phyloP scores from a whole-genome alignment of 352 stramenopile genomes.

The Pythium oligandrum region DNA sequence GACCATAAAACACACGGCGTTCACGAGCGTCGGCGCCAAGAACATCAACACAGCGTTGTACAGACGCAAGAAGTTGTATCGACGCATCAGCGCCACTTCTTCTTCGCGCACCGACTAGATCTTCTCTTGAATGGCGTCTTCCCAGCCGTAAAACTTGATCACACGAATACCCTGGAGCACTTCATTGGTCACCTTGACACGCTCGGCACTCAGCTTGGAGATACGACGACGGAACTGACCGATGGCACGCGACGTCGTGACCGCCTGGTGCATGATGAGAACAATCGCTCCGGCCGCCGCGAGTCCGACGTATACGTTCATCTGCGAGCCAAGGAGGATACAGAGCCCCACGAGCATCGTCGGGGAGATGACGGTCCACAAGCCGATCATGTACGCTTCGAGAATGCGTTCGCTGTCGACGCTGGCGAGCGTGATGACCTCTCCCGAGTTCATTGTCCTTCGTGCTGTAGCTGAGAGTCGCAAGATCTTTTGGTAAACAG shows the following conservation, averaged over 20 bases:
- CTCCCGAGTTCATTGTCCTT: constrained; percentile 33
- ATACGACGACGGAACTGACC: constrained; percentile 27
- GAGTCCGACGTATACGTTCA: too few relatives aligned
- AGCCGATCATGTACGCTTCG: constrained; percentile 29
- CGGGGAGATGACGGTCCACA: too few relatives aligned
- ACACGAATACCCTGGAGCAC: constrained; percentile 88
- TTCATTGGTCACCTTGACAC: too few relatives aligned
- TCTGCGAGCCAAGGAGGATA: too few relatives aligned
- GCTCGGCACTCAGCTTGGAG: constrained; percentile 39
- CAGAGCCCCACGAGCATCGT: too few relatives aligned
- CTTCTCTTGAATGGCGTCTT: constrained; percentile 30
- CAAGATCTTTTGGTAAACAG: constrained; percentile 47
- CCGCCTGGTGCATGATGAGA: constrained; percentile 24
- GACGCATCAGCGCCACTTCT: constrained; percentile 34
- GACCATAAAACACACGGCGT: constrained; percentile 9
- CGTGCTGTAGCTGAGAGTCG: constrained; percentile 33
- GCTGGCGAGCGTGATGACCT: constrained; percentile 45
- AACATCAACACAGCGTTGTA: constrained; percentile 13
- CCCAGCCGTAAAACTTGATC: constrained; percentile 90
- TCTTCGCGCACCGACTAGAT: constrained; percentile 34
- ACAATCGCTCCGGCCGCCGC: too few relatives aligned
- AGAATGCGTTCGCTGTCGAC: constrained; percentile 46
- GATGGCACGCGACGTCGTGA: constrained; percentile 28
- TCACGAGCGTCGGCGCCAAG: constrained; percentile 14
- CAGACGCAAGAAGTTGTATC: constrained; percentile 23